Base-by-base conservation (phyloP, 225 moss, liverwort and hornwort species). In the Sphagnum tenellum region DNA sequence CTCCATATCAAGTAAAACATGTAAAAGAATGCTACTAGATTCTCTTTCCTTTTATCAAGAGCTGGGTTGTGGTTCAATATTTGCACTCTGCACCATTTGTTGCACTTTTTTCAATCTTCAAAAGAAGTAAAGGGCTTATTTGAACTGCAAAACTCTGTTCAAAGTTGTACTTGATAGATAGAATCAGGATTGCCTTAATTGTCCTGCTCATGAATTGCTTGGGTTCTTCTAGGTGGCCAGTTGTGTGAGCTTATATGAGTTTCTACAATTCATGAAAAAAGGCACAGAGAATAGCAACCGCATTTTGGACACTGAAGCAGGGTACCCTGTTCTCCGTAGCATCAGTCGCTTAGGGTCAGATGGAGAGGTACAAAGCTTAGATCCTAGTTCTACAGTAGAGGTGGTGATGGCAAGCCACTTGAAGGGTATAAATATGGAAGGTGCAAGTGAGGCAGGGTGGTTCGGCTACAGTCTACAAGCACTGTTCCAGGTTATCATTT, bases 281-380 rank as follows among this genome's bases (percentile, higher is more conserved):
- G 59, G 44, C 4, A 7, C n/a, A 12, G 12, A 12, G n/a, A 59
- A 7, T 7, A 29, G 7, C 29, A 14, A 59, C 7, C 44, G 3
- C 7, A 14, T 8, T 29, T 7, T 12, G 14, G 59, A 59, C 59
- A 44, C 59, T 5, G 59, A 59, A 29, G 12, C n/a, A 0, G 14
- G 59, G 29, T 59, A 59, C 59, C 59, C 59, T 59, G 59, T 59
- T 59, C 59, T 59, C 13, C 59, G 59, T 8, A 59, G 59, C 29
- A 14, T 59, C 7, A 59, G 59, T 45, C 0, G 59, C 59, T 59
- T 59, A 14, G 44, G 44, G 44, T 6, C 52, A 52, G 52, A 52
- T 9, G 7, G 9, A 52, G 52, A 52, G 52, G 9, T 6, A 52
- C 52, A 52, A 9, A 0, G 7, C 52, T 5, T 52, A 5, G 52